phyloP scores from a whole-genome alignment of 257 asterid genomes.

The Rauvolfia tetraphylla region DNA sequence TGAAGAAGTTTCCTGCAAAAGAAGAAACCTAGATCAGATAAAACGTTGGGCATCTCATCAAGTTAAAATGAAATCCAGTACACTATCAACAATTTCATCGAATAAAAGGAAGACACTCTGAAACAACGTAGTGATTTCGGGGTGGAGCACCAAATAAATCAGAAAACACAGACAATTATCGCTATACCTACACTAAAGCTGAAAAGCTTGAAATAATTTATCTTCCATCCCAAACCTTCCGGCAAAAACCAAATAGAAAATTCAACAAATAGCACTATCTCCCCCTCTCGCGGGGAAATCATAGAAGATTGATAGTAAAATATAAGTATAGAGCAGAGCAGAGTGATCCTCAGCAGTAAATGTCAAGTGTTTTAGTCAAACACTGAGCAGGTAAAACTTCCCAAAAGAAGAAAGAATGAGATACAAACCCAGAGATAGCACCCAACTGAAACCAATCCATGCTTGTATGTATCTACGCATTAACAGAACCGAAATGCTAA shows the following conservation, averaged over 20 bases:
- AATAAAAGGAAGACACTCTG: neutral
- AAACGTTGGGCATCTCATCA: neutral
- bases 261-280: neutral
- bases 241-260: neutral
- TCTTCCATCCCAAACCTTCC: neutral
- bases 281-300: no score
- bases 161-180: neutral
- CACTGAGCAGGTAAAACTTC: neutral
- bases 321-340: no score
- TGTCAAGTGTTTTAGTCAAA: neutral
- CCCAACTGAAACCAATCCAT: neutral
- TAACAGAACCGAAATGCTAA: neutral
- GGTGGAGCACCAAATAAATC: neutral
- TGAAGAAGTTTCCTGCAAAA: constrained; percentile 72
- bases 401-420: no score
- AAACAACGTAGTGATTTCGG: neutral
- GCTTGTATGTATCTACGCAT: neutral
- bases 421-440: neutral
- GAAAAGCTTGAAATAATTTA: neutral
- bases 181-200: neutral
- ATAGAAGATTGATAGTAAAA: no score
- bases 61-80: neutral
- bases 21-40: neutral
- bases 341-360: neutral
- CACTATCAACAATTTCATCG: neutral